Evolutionary conservation across 2,329 filamentous ascomycete species (phyloP).

Genomic region (Verticillium isaacii): DNA sequence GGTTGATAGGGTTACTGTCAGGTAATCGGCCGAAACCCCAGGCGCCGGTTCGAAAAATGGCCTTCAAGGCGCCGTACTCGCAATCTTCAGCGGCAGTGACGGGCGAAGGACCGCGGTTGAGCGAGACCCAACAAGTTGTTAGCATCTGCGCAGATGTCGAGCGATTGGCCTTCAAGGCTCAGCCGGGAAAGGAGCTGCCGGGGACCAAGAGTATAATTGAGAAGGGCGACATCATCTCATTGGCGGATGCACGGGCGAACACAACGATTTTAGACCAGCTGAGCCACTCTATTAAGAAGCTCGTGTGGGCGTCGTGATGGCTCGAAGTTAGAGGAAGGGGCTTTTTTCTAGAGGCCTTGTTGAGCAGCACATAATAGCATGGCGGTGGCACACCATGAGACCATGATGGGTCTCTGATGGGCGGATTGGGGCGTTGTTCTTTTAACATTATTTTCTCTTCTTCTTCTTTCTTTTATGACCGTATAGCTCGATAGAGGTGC

Average conservation of each 20-base stretch:
- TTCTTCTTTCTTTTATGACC: not conserved
- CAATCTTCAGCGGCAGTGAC: constrained; percentile 52
- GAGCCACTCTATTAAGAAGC: constrained; percentile 85
- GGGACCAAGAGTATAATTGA: constrained; percentile 43
- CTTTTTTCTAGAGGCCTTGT: not conserved
- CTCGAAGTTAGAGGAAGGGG: too few relatives aligned
- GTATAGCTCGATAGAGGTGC: constrained; percentile 62
- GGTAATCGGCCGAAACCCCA: not conserved
- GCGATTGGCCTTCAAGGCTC: constrained; percentile 52
- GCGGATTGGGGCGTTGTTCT: not conserved
- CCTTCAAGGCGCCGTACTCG: constrained; percentile 50
- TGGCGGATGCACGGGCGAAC: constrained; percentile 80
- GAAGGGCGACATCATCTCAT: constrained; percentile 69
- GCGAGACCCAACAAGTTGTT: constrained; percentile 52
- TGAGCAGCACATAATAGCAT: not conserved
- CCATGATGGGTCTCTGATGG: not conserved
- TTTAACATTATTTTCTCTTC: not conserved
- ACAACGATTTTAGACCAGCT: constrained; percentile 83
- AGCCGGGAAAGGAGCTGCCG: constrained; percentile 33
- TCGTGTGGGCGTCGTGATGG: constrained; percentile 66
- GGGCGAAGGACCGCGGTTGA: constrained; percentile 39
- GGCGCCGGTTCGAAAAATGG: constrained; percentile 35
- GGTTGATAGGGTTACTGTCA: constrained; percentile 37
- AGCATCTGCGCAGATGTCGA: constrained; percentile 74
- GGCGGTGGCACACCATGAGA: not conserved